phyloP scores from a whole-genome alignment of 179 eudicot genomes.

The Nepenthes alata region DNA sequence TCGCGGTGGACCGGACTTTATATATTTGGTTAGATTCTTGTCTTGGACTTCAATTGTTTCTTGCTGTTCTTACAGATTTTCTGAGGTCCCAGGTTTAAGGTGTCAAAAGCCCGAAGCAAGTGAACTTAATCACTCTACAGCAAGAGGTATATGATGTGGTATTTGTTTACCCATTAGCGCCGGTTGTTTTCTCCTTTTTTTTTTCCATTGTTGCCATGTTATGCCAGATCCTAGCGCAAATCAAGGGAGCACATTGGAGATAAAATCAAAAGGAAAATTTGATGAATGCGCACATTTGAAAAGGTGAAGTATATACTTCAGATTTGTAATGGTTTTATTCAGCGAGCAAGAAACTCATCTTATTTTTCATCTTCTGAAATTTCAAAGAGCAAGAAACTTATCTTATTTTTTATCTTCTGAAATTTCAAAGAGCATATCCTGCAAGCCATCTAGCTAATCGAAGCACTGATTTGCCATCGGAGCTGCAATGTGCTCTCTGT shows the following conservation, averaged over 20 bases:
- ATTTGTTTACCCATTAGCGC: neutral
- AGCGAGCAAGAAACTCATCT: neutral
- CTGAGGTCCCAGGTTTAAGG: constrained; percentile 15
- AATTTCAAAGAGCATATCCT: constrained; percentile 16
- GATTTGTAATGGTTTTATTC: neutral
- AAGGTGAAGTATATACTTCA: constrained; percentile 22
- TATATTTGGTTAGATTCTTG: too few species aligned
- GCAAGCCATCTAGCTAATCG: constrained; percentile 16
- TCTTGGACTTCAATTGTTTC: neutral
- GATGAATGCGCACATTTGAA: constrained; percentile 18
- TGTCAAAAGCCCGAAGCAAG: constrained; percentile 25
- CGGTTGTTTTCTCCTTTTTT: neutral
- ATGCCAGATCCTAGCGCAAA: constrained; percentile 19
- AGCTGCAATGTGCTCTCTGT: constrained; percentile 57
- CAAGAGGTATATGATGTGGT: constrained; percentile 24
- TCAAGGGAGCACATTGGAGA: constrained; percentile 16
- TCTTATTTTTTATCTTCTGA: constrained; percentile 1
- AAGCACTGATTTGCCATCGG: constrained; percentile 34
- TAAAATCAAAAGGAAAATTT: constrained; percentile 17
- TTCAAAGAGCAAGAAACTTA: constrained; percentile 13
- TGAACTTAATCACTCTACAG: constrained; percentile 18
- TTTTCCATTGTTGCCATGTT: neutral
- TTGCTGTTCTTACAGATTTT: constrained; percentile 10
- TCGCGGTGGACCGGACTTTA: too few species aligned
- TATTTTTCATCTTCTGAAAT: neutral